These are phyloP conservation scores for Silene latifolia DNA, from an alignment of 148 eudicot genomes.

Conservation along the genomic window DNA sequence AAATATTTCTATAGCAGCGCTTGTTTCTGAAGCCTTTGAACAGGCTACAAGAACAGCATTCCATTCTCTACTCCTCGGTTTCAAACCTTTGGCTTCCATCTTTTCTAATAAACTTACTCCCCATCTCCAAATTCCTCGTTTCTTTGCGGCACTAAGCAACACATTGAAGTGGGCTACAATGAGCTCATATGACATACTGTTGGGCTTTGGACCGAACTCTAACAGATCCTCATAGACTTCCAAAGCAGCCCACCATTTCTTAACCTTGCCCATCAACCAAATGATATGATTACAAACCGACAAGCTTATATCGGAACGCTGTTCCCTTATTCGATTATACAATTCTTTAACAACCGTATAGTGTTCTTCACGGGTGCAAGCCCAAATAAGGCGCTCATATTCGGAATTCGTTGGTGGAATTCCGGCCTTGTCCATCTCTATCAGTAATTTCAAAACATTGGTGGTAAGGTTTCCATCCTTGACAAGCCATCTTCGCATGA, in stretches of 20 bases:
- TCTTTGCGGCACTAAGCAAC: conserved; percentile 66
- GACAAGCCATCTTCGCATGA: conserved; percentile 84
- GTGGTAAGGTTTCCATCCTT: conserved; percentile 49
- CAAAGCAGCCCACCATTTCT: conserved; percentile 97
- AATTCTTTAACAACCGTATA: conserved; percentile 67
- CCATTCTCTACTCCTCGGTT: conserved; percentile 82
- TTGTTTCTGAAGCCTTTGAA: conserved; percentile 91
- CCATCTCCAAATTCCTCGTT: conserved; percentile 90
- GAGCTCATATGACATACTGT: conserved; percentile 71
- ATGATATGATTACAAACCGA: conserved; percentile 90
- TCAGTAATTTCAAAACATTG: conserved; percentile 55
- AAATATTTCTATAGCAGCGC: conserved; percentile 74
- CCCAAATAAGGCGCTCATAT: conserved; percentile 82
- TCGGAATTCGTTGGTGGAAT: conserved; percentile 49
- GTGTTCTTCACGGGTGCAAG: conserved; percentile 84
- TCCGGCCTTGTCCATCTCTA: conserved; percentile 66
- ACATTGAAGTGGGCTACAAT: conserved; percentile 75
- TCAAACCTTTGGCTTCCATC: conserved; percentile 88
- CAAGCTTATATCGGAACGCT: conserved; percentile 57
- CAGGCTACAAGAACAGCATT: conserved; percentile 92
- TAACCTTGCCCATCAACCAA: conserved; percentile 93
- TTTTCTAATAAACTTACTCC: conserved; percentile 72
- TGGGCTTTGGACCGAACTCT: conserved; percentile 85
- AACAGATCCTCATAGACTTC: conserved; percentile 86
- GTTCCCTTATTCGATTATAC: conserved; percentile 68